These are phyloP conservation scores for Alisma plantagoaquatica DNA, from an alignment of 106 monocot species.

Conservation along the genomic window DNA sequence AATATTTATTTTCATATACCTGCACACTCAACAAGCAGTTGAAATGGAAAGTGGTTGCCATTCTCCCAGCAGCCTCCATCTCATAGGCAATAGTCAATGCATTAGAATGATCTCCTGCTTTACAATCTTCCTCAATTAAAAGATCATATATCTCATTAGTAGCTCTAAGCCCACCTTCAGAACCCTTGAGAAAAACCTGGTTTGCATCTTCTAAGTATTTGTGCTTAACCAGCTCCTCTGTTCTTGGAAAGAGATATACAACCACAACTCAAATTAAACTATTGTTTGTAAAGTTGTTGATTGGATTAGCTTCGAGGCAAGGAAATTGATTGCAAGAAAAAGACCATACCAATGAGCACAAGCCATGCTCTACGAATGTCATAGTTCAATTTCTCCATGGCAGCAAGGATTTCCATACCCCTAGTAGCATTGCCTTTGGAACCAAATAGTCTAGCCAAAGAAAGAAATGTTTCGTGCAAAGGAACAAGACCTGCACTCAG, in stretches of 20 bases:
- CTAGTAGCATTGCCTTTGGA: conserved; percentile 73
- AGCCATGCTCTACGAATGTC: conserved; percentile 95
- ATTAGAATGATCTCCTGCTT: conserved; percentile 96
- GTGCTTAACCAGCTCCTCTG: conserved; percentile 85
- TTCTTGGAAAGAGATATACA: not conserved
- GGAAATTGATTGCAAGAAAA: not conserved
- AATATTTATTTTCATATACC: conserved; percentile 31
- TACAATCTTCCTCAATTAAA: conserved; percentile 91
- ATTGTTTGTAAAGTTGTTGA: too few relatives aligned
- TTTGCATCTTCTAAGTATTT: conserved; percentile 73
- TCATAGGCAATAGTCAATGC: conserved; percentile 97
- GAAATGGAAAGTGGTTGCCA: conserved; percentile 98
- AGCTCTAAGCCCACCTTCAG: conserved; percentile 81
- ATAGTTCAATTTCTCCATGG: conserved; percentile 91
- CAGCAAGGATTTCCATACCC: conserved; percentile 89
- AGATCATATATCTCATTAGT: conserved; percentile 93
- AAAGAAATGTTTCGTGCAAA: conserved; percentile 81
- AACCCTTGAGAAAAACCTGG: conserved; percentile 82
- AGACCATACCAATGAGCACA: conserved; percentile 64
- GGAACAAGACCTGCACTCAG: conserved; percentile 78
- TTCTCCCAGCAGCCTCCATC: conserved; percentile 96
- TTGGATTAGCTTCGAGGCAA: too few relatives aligned
- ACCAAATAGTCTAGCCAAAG: conserved; percentile 82
- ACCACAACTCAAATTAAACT: not conserved
- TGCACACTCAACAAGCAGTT: conserved; percentile 97